Evolutionary conservation across 129 eudicot genomes (phyloP).

Genomic region (Tanacetum coccineum): DNA sequence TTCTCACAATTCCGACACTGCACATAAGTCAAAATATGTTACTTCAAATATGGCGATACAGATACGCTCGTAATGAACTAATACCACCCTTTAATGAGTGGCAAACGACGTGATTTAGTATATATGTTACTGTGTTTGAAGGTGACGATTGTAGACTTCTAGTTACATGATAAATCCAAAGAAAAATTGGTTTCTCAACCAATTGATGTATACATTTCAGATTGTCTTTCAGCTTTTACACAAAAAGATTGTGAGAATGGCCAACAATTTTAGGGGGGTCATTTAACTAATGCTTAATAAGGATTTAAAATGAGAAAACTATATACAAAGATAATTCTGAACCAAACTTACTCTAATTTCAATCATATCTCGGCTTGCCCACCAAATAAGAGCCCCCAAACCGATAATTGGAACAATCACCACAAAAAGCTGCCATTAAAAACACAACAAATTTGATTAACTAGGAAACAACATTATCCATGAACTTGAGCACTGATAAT

Average conservation of each 20-base stretch:
- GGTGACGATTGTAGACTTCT: neutral
- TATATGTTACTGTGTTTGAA: too few species aligned
- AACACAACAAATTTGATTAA: conserved; percentile 4
- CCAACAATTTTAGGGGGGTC: too few species aligned
- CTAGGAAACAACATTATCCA: conserved; percentile 9
- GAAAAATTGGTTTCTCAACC: neutral
- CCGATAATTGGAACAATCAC: conserved; percentile 77
- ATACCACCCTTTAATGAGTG: too few species aligned
- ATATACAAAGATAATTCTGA: conserved; percentile 1
- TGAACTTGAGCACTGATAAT: conserved; percentile 2
- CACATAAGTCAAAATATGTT: conserved; percentile 27
- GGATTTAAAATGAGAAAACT: conserved; percentile 4
- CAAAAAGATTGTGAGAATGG: too few species aligned
- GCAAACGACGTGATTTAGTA: too few species aligned
- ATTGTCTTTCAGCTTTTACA: neutral
- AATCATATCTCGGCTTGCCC: conserved; percentile 81
- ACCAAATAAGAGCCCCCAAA: conserved; percentile 92
- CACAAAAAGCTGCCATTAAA: conserved; percentile 62
- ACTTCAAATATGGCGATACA: conserved; percentile 1
- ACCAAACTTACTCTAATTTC: conserved; percentile 61
- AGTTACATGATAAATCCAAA: neutral
- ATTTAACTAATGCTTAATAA: neutral
- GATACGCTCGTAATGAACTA: conserved; percentile 2
- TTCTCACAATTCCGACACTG: conserved; percentile 91
- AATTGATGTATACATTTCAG: neutral